Percentiles rank a stretch among this genome's conserved stretches.
Evolutionary conservation across 2,329 filamentous ascomycete genomes (phyloP).

Genomic region (Neopestalotiopsis clavispora): DNA sequence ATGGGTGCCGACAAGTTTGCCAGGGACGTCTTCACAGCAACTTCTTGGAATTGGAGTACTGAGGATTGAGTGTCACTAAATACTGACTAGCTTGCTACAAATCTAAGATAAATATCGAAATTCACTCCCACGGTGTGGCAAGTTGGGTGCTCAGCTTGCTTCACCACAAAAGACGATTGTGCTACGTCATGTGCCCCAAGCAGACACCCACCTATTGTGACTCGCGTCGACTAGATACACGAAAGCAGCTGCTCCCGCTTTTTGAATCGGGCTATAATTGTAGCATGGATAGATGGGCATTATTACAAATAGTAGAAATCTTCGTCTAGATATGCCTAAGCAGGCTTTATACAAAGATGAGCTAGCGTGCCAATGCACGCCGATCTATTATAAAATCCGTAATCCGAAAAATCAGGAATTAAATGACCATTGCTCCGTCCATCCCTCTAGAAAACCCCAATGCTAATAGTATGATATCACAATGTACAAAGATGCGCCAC

Average conservation of each 20-base stretch:
- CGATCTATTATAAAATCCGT: slow-evolving; percentile 10
- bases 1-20: slow-evolving; percentile 58
- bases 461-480: slow-evolving; percentile 11
- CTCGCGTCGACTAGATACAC: too few species aligned
- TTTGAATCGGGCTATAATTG: neutral
- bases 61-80: slow-evolving; percentile 38
- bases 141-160: too few species aligned
- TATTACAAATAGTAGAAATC: neutral
- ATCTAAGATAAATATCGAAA: neutral
- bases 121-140: too few species aligned
- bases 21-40: slow-evolving; percentile 58
- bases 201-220: too few species aligned
- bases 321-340: neutral
- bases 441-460: slow-evolving; percentile 5
- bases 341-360: neutral
- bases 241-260: neutral
- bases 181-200: too few species aligned
- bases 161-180: too few species aligned
- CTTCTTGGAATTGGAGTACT: slow-evolving; percentile 65
- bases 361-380: slow-evolving; percentile 4
- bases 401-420: slow-evolving; percentile 1
- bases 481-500: neutral
- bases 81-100: neutral
- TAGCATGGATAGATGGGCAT: neutral
- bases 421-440: slow-evolving; percentile 9